Evolutionary conservation across 2,329 filamentous ascomycete genomes (phyloP), one percentile per base, ranked within the genome.

Genomic region (Hymenoscyphus scutula): DNA sequence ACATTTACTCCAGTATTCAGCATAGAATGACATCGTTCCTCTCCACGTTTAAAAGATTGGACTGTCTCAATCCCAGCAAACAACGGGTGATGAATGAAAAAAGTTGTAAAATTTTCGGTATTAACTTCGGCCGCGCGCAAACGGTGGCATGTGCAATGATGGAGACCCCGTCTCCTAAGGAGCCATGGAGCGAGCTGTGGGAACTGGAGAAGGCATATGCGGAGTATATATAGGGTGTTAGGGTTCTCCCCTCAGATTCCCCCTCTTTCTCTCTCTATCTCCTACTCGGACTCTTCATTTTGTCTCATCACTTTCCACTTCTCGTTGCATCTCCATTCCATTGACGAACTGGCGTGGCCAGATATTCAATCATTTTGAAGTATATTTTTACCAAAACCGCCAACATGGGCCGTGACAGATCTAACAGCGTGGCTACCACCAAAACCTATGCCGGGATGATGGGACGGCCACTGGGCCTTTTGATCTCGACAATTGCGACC

Each of bases 401-500:
- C 57, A 59, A 53, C 4, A 59, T 59, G 57, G 32, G 29, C 8
- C 56, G 32, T 41, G 32, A 51, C 56, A 45, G 65, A 45, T 25
- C 58, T n/a, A 58, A 53, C 55, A 63, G 64, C 62, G 56, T 64
- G 41, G 68, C 60, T 17, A 66, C 64, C 37, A 58, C 62, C 34
- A 66, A 58, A 60, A 70, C 65, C 38, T 91, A 82, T 73, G 84
- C 89, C 67, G 89, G 89, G 74, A 81, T 91, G 64, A 82, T 81
- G 60, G 89, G 89, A 77, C 78, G 82, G 25, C 76, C 78, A 74
- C 85, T 92, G 65, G 90, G 89, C 77, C 81, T 85, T 74, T 86
- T 88, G 63, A 85, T 92, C 69, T 86, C 87, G 63, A 78, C 86
- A 15, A 84, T 91, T 71, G 89, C 89, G 59, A 89, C 89, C 68